Conservation (phyloP, 345 rosid species). For the Clausena lansium region DNA sequence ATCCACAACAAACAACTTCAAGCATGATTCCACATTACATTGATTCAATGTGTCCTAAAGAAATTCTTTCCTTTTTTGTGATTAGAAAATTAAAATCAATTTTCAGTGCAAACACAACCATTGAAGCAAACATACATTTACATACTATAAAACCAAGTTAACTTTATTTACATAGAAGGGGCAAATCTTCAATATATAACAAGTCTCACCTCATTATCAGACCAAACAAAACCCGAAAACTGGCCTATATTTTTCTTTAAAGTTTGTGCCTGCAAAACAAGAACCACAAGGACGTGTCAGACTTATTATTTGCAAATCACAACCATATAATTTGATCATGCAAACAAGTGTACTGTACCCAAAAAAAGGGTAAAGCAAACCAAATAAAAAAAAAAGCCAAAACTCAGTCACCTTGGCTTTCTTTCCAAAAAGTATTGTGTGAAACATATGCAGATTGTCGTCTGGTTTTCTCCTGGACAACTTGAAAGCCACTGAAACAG, state of each 20-base stretch:
- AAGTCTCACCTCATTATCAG: conserved; percentile 69
- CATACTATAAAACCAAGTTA: conserved; percentile 4
- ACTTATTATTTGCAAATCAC: neutral
- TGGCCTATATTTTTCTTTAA: conserved; percentile 84
- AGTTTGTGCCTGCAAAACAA: conserved; percentile 57
- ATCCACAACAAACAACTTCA: neutral
- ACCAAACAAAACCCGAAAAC: conserved; percentile 93
- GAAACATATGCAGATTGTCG: conserved; percentile 76
- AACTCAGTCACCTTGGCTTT: conserved; percentile 76
- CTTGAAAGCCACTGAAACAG: conserved; percentile 91
- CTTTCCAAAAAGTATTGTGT: conserved; percentile 84
- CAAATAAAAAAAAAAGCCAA: conserved; percentile 9
- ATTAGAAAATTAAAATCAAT: neutral
- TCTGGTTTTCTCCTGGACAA: conserved; percentile 94
- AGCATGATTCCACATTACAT: neutral
- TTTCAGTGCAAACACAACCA: neutral
- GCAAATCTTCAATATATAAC: conserved; percentile 2
- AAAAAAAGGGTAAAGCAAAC: neutral
- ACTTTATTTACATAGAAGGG: neutral
- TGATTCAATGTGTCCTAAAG: neutral
- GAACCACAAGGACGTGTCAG: neutral
- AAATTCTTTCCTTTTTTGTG: neutral
- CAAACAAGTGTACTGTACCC: neutral
- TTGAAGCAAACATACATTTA: neutral
- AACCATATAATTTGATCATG: conserved; percentile 1